Percentiles rank a stretch among this genome's conserved stretches.
Conservation (phyloP, 148 eudicot species). For the Tetragonia tetragonoides region DNA sequence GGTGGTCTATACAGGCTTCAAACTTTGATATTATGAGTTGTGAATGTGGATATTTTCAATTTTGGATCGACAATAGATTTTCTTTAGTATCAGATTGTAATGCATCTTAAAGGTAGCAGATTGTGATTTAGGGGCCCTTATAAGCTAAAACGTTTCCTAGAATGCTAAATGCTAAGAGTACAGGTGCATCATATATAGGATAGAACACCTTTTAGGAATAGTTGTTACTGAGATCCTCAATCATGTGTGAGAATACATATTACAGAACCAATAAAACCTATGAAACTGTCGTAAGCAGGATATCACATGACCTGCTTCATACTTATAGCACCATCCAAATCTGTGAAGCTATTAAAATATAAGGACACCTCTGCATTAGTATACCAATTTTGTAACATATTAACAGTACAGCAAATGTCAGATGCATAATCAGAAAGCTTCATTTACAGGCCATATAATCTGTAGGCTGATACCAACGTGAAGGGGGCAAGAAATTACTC, state of each 20-base stretch:
- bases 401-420: neutral
- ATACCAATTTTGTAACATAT: neutral
- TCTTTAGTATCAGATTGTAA: neutral
- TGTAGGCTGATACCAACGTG: neutral
- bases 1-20: neutral
- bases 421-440: neutral
- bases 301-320: neutral
- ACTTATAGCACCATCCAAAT: neutral
- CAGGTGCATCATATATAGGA: neutral
- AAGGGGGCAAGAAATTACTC: neutral
- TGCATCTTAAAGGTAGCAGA: neutral
- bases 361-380: neutral
- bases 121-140: neutral
- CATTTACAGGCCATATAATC: neutral
- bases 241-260: neutral
- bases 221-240: neutral
- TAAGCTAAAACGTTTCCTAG: neutral
- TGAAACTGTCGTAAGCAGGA: neutral
- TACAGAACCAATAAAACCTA: neutral
- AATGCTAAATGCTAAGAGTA: neutral
- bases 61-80: neutral
- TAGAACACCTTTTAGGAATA: neutral
- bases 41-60: neutral
- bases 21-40: neutral
- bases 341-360: neutral